Percentiles rank a stretch among this genome's conserved stretches.
These are phyloP conservation scores for Plantago major DNA, from an alignment of 257 asterid genomes.

Conservation along the genomic window DNA sequence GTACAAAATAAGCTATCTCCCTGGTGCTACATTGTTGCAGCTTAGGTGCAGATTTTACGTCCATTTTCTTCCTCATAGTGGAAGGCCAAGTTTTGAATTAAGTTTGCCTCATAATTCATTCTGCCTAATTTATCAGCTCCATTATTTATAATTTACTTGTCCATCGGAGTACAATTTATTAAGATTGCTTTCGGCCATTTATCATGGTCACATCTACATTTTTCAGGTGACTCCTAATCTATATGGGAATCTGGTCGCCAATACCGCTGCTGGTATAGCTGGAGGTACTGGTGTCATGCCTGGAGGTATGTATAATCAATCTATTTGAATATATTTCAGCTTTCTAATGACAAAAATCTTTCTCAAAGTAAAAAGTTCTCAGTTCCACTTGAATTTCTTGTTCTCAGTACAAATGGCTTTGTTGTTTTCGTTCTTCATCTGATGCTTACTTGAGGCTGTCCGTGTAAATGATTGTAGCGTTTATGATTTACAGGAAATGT, in stretches of 20 bases:
- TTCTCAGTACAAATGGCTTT: background rate
- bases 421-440: too few relatives aligned
- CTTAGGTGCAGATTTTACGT: too few relatives aligned
- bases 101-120: background rate
- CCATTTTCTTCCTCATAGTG: too few relatives aligned
- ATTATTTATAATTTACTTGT: slow-evolving; percentile 1
- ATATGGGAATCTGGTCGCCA: slow-evolving; percentile 84
- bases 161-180: background rate
- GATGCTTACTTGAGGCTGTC: too few relatives aligned
- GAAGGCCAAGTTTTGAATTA: too few relatives aligned
- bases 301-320: slow-evolving; percentile 54
- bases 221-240: slow-evolving; percentile 95
- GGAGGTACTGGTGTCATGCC: slow-evolving; percentile 99
- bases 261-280: slow-evolving; percentile 97
- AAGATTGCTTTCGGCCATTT: background rate
- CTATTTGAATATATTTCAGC: slow-evolving; percentile 2
- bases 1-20: too few relatives aligned
- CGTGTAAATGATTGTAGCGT: background rate
- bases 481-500: slow-evolving; percentile 65
- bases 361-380: background rate
- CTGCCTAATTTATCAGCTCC: background rate
- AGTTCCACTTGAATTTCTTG: background rate
- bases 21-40: too few relatives aligned
- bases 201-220: slow-evolving; percentile 12
- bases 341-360: background rate